Percentiles rank a stretch among this genome's conserved stretches.
Conservation (phyloP, 257 asterid species). For the Leonotis leonurus region DNA sequence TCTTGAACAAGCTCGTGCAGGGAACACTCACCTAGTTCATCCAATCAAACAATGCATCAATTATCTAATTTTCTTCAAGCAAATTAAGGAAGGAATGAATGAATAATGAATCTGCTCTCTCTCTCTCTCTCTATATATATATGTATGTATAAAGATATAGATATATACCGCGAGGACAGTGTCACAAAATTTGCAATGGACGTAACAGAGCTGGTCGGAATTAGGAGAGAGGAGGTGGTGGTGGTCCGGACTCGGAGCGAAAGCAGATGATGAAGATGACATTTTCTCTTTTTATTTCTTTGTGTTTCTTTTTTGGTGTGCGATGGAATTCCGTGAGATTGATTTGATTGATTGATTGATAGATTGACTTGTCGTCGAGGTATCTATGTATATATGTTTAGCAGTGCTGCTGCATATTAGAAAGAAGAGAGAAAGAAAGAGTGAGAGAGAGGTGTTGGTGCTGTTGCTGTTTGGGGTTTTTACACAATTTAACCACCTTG, state of each 20-base stretch:
- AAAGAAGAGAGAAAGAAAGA: neutral
- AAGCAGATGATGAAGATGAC: conserved; percentile 96
- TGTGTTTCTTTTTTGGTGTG: neutral
- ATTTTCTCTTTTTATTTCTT: conserved; percentile 17
- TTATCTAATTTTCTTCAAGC: neutral
- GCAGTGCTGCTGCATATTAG: no score
- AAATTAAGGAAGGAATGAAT: no score
- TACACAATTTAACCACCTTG: conserved; percentile 42
- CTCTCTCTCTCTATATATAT: no score
- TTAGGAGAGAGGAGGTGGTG: conserved; percentile 41
- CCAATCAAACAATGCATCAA: no score
- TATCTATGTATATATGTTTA: no score
- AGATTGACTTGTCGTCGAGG: conserved; percentile 68
- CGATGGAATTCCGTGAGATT: conserved; percentile 28
- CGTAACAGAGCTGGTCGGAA: conserved; percentile 97
- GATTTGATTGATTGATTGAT: conserved; percentile 84
- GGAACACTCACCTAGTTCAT: conserved; percentile 99
- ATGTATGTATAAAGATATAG: no score
- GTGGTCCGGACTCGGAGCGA: conserved; percentile 75
- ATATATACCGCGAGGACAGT: conserved; percentile 81
- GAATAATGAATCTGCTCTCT: no score
- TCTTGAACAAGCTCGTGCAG: conserved; percentile 85
- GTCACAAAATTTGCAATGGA: conserved; percentile 89
- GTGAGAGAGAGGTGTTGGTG: neutral
- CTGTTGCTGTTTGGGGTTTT: no score